Evolutionary conservation across 2,329 filamentous ascomycete species (phyloP), one percentile per base, ranked within the genome.

Genomic region (Monilinia fructicola): DNA sequence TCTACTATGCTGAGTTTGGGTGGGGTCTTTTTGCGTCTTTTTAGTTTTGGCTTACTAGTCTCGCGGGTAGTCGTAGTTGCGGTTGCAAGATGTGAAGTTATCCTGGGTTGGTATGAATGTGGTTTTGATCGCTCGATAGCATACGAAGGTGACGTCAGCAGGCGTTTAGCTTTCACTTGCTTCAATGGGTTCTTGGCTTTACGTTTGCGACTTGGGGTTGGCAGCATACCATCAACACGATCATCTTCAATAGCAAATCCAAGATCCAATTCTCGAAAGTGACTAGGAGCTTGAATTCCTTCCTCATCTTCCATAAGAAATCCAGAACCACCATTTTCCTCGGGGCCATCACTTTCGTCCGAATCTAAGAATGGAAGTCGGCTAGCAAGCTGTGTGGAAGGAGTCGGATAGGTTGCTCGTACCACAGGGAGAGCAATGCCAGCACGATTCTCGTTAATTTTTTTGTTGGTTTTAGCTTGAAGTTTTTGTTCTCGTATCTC

Each of bases 1-100:
- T 89, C 87, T n/a, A 89, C 73, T 65, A 89, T 87, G 70, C 87
- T 83, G 26, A 89, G 78, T 26, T 75, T 76, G 4, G 84, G 84
- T n/a, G 82, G 77, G 7, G 10, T 18, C 31, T 61, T 61, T 42
- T 38, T 60, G 4, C 6, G 64, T 11, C 55, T 55, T 18, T 21
- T 44, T 26, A 59, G 21, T 28, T 53, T 52, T 40, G 35, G 12
- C 63, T 66, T 28, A 35, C 46, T 46, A 62, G 66, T 31, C 63
- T 67, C 38, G 52, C 63, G 26, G 14, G 14, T 28, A 52, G 16
- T 53, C 18, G 55, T 31, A 23, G 46, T 23, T 62, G 23, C 31
- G n/a, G 48, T 4, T n/a, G 40, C 12, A 23, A 74, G 62, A 48
- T 74, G 71, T 28, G 74, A 71, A 18, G 71, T 76, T 26, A 75